Conservation (phyloP, 148 eudicot genomes). For the Silene conica region DNA sequence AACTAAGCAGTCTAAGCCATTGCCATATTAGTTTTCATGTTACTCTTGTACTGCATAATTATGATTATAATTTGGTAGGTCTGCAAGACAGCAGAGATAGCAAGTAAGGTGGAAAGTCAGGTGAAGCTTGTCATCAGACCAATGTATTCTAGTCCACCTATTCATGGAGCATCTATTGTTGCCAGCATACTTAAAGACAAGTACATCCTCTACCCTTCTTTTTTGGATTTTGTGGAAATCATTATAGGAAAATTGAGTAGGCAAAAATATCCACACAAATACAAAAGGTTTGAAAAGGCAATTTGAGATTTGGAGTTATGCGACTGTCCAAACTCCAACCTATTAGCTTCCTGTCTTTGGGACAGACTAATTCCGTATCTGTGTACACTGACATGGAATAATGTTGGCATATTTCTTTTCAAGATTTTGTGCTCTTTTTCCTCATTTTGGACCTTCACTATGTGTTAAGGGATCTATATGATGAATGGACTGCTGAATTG, state of each 20-base stretch:
- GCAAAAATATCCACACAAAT: neutral
- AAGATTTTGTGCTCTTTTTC: neutral
- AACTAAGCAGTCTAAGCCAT: neutral
- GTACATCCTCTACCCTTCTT: constrained; percentile 21
- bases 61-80: constrained; percentile 23
- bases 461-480: constrained; percentile 32
- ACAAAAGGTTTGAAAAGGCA: neutral
- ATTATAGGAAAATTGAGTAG: neutral
- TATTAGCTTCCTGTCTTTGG: neutral
- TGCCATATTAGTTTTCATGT: neutral
- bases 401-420: neutral
- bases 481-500: constrained; percentile 43
- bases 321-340: neutral
- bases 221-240: neutral
- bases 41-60: neutral
- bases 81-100: constrained; percentile 39
- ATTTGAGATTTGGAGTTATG: neutral
- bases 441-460: constrained; percentile 7
- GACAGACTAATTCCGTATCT: neutral
- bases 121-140: constrained; percentile 50
- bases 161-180: constrained; percentile 52
- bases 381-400: too few relatives aligned
- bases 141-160: constrained; percentile 46
- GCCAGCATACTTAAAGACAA: constrained; percentile 42
- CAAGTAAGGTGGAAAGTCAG: constrained; percentile 47